Evolutionary conservation across 2,329 filamentous ascomycete species (phyloP).

Genomic region (Chaetomiaceae sp.): DNA sequence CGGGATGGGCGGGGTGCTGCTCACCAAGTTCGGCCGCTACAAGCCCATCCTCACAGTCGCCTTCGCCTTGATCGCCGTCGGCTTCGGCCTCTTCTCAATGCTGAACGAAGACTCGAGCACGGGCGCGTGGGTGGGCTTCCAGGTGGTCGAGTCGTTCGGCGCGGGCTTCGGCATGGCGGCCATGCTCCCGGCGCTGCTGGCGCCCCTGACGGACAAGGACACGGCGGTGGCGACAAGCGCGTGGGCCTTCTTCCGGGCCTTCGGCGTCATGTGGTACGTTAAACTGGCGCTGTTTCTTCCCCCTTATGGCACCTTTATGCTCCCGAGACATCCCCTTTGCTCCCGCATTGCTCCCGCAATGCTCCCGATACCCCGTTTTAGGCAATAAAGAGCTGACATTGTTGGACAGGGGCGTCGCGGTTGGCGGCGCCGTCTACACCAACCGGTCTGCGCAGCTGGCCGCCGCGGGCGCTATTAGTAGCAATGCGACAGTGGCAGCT

Average conservation of each 20-base stretch:
- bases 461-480: constrained; percentile 40
- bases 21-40: not conserved
- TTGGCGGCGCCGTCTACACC: constrained; percentile 25
- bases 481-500: constrained; percentile 39
- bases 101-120: constrained; percentile 34
- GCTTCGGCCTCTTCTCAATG: constrained; percentile 1
- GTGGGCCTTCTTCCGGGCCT: no score
- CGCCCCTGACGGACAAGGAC: constrained; percentile 35
- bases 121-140: constrained; percentile 38
- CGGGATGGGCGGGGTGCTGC: not conserved
- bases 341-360: no score
- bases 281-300: no score
- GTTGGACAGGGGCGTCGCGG: no score
- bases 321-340: no score
- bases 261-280: no score
- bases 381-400: no score
- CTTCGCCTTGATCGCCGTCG: not conserved
- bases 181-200: constrained; percentile 41
- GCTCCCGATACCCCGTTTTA: no score
- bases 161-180: constrained; percentile 39
- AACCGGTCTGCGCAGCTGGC: not conserved
- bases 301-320: no score
- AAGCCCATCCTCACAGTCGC: not conserved
- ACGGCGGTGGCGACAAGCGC: no score
- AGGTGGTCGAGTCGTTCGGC: constrained; percentile 38